phyloP scores from a whole-genome alignment of 2,329 filamentous ascomycete species.

The Hirsutella rhossiliensis region DNA sequence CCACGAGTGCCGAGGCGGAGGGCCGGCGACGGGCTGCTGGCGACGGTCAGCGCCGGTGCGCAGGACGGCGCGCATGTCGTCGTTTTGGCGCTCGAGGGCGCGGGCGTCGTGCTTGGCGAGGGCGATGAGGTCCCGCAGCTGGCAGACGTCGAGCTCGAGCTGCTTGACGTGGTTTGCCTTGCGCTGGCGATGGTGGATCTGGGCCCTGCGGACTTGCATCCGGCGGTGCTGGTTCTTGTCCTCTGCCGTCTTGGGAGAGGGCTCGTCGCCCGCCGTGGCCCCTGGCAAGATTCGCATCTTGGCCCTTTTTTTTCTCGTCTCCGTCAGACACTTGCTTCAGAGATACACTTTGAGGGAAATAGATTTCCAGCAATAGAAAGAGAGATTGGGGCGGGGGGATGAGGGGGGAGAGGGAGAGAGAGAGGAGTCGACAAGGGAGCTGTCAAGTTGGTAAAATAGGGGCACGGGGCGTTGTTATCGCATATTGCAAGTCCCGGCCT shows the following conservation, averaged over 20 bases:
- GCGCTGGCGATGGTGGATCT: conserved; percentile 42
- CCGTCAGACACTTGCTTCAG: too few relatives aligned
- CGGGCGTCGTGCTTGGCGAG: conserved; percentile 25
- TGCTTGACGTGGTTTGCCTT: conserved; percentile 43
- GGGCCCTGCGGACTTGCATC: conserved; percentile 39
- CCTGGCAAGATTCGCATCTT: too few relatives aligned
- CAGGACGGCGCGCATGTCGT: conserved; percentile 25
- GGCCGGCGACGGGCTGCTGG: neutral
- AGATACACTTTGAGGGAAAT: too few relatives aligned
- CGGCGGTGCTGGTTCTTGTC: conserved; percentile 34
- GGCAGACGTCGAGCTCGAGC: conserved; percentile 37
- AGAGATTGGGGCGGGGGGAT: too few relatives aligned
- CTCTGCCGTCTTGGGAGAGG: conserved; percentile 8
- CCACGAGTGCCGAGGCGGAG: too few relatives aligned
- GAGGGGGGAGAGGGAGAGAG: too few relatives aligned
- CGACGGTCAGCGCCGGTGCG: conserved; percentile 8
- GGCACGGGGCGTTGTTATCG: too few relatives aligned
- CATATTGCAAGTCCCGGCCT: too few relatives aligned
- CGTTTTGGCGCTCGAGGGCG: conserved; percentile 29
- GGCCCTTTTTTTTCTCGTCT: too few relatives aligned
- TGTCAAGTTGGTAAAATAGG: too few relatives aligned
- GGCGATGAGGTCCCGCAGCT: conserved; percentile 34
- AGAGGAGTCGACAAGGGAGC: too few relatives aligned
- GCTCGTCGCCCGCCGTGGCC: neutral
- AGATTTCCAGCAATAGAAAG: too few relatives aligned